These are phyloP conservation scores for Austroboletus sp. DNA, from an alignment of 1,284 basidiomycete genomes.

Conservation along the genomic window DNA sequence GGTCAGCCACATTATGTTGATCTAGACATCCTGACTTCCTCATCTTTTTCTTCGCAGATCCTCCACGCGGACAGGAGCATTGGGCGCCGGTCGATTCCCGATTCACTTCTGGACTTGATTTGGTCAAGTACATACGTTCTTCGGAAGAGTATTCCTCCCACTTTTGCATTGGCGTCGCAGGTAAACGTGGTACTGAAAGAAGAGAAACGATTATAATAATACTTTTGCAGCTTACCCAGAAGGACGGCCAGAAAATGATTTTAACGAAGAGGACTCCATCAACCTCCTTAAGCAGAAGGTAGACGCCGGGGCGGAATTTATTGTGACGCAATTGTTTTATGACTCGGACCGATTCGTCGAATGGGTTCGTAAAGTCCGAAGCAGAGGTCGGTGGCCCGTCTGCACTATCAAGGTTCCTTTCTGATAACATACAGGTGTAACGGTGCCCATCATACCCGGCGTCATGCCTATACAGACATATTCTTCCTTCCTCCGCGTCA, in stretches of 20 bases:
- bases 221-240: slow-evolving; percentile 75
- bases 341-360: slow-evolving; percentile 79
- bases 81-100: slow-evolving; percentile 82
- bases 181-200: slow-evolving; percentile 35
- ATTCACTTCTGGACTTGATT: slow-evolving; percentile 84
- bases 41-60: slow-evolving; percentile 48
- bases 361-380: slow-evolving; percentile 71
- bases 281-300: slow-evolving; percentile 81
- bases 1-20: slow-evolving; percentile 39
- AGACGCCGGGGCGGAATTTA: slow-evolving; percentile 91
- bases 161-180: slow-evolving; percentile 90
- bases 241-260: slow-evolving; percentile 70
- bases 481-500: slow-evolving; percentile 84
- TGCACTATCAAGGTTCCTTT: neutral
- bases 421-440: slow-evolving; percentile 59
- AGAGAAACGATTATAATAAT: slow-evolving; percentile 1
- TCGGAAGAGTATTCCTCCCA: slow-evolving; percentile 72
- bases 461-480: slow-evolving; percentile 99
- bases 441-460: slow-evolving; percentile 87
- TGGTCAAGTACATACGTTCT: slow-evolving; percentile 84
- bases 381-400: slow-evolving; percentile 48
- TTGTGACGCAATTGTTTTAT: slow-evolving; percentile 97
- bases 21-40: neutral
- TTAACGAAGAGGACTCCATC: slow-evolving; percentile 67
- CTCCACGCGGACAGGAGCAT: slow-evolving; percentile 87